Conservation (phyloP, 1,284 basidiomycete species). For the Tremellales sp. region DNA sequence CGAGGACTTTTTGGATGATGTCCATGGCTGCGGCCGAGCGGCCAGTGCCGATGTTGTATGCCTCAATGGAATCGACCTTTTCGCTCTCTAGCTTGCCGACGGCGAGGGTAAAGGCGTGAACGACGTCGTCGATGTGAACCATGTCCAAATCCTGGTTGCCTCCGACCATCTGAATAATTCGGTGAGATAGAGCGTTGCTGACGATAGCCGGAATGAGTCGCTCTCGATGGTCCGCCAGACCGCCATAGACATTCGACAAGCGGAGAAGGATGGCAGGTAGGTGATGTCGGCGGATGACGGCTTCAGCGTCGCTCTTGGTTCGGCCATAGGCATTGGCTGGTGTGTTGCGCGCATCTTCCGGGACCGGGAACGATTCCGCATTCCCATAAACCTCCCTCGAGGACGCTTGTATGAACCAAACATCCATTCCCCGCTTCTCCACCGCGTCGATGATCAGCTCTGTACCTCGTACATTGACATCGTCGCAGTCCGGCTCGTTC, state of each 20-base stretch:
- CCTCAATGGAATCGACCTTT: slow-evolving; percentile 10
- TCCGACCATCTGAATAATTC: slow-evolving; percentile 34
- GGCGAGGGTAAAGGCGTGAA: slow-evolving; percentile 24
- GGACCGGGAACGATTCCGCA: slow-evolving; percentile 17
- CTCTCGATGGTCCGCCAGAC: slow-evolving; percentile 27
- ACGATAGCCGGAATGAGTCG: slow-evolving; percentile 30
- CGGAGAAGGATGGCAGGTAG: slow-evolving; percentile 26
- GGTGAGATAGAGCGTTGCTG: slow-evolving; percentile 26
- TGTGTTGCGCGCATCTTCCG: slow-evolving; percentile 16
- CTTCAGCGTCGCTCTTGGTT: slow-evolving; percentile 26
- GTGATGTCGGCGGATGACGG: slow-evolving; percentile 14
- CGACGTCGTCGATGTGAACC: slow-evolving; percentile 31
- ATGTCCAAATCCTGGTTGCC: slow-evolving; percentile 34
- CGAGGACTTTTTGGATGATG: slow-evolving; percentile 25
- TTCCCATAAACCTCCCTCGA: slow-evolving; percentile 34
- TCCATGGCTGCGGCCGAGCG: slow-evolving; percentile 15
- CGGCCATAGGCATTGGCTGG: slow-evolving; percentile 31
- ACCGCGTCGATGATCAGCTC: slow-evolving; percentile 21
- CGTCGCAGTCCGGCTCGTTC: slow-evolving; percentile 30
- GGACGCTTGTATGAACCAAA: slow-evolving; percentile 37
- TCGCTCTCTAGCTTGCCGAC: slow-evolving; percentile 11
- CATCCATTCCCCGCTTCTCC: slow-evolving; percentile 2
- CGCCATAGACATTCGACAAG: slow-evolving; percentile 33
- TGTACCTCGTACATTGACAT: slow-evolving; percentile 35
- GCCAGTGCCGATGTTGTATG: slow-evolving; percentile 27